These are phyloP conservation scores for Hawksworthiomyces lignivorus DNA, from an alignment of 2,329 filamentous ascomycete species.

Conservation along the genomic window DNA sequence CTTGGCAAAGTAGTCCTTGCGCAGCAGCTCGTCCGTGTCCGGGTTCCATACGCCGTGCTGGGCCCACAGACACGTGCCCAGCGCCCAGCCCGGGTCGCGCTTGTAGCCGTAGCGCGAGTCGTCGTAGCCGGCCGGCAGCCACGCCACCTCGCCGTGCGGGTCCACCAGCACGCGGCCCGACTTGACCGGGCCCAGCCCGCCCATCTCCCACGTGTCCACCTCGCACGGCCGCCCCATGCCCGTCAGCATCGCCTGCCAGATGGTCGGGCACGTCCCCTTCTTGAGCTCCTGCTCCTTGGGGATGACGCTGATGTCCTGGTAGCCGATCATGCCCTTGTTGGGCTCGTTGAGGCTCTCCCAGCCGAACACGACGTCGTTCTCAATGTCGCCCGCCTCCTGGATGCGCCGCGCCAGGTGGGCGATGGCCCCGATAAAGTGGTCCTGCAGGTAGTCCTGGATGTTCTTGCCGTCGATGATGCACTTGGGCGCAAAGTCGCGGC, in stretches of 20 bases:
- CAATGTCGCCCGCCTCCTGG: slow-evolving; percentile 80
- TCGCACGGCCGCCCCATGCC: slow-evolving; percentile 89
- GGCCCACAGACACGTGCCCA: slow-evolving; percentile 95
- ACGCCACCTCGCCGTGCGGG: slow-evolving; percentile 75
- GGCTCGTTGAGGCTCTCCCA: slow-evolving; percentile 98
- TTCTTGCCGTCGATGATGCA: slow-evolving; percentile 88
- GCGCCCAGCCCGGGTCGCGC: slow-evolving; percentile 76
- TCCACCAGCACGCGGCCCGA: slow-evolving; percentile 77
- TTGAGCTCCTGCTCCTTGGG: slow-evolving; percentile 84
- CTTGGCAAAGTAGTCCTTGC: slow-evolving; percentile 81
- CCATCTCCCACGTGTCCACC: slow-evolving; percentile 88
- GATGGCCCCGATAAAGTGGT: slow-evolving; percentile 75
- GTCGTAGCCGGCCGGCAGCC: slow-evolving; percentile 76
- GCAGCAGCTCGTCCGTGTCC: slow-evolving; percentile 63
- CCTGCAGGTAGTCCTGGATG: slow-evolving; percentile 90
- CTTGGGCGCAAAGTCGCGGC: slow-evolving; percentile 86
- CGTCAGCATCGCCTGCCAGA: slow-evolving; percentile 87
- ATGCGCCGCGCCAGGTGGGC: slow-evolving; percentile 76
- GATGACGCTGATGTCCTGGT: slow-evolving; percentile 71
- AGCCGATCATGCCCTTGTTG: slow-evolving; percentile 78
- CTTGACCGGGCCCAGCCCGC: slow-evolving; percentile 85
- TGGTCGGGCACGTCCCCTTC: slow-evolving; percentile 86
- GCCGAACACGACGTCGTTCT: slow-evolving; percentile 80
- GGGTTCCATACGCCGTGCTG: slow-evolving; percentile 96
- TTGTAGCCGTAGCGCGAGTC: slow-evolving; percentile 87